Base-by-base conservation (phyloP, 495 filamentous ascomycete genomes). In the Podospora pseudopauciseta region DNA sequence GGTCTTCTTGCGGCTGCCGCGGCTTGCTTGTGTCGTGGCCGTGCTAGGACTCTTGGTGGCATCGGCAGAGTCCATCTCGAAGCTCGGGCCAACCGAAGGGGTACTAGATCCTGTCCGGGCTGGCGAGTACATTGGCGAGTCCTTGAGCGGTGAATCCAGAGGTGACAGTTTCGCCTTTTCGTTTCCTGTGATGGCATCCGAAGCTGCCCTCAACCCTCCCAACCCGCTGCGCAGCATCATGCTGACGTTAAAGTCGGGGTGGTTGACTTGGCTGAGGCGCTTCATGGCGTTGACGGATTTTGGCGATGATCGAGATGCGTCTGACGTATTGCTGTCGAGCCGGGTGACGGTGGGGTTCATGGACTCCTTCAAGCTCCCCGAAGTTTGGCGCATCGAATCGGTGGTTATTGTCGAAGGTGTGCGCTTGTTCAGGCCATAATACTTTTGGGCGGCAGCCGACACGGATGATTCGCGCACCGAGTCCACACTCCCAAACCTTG, bases 101-200 rank as follows among this genome's bases (percentile, higher is more conserved):
- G 93, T 97, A 64, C 90, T 95, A 3, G 93, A 96, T 2, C 90
- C 92, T 16, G 92, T 92, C 60, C 91, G 84, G 26, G 88, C 86
- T 2, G 92, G 87, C 30, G 84, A 90, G 66, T 90, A 86, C 67
- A 90, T 67, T 4, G 88, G 86, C 2, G 86, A 88, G 60, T 92
- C 91, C 66, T 86, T 89, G 18, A 85, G 72, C 2, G 90, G 84
- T 4, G 87, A 87, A 9, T 87, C 79, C 9, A 81, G 83, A 4
- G 87, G 82, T 2, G 83, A 84, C n/a, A 84, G 74, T 65, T 86
- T 80, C 39, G 85, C 79, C 70, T 83, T 87, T 66, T 92, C 89
- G 44, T 68, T 79, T 2, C 88, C 88, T 28, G 86, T 88, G 54
- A 92, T 84, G 2, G 91, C 88, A 71, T 97, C 94, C 7, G 93